Base-by-base conservation (phyloP, 176 grass and related monocot species). In the Paspalum vaginatum region DNA sequence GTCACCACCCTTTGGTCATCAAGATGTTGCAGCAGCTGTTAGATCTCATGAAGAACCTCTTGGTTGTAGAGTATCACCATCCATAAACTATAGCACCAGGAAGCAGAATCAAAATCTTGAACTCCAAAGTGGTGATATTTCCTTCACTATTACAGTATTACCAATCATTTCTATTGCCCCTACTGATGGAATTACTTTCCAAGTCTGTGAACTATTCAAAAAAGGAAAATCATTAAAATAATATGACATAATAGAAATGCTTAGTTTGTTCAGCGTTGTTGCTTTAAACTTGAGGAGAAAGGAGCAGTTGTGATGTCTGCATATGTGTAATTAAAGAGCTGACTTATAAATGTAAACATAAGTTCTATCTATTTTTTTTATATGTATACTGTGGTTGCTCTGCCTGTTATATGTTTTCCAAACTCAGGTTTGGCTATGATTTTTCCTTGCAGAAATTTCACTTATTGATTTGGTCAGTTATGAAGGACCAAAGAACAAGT, bases 381-480 rank as follows among this genome's bases (percentile, higher is more conserved):
- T 38, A 57, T 51, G 32, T 32, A 32, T 46, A 39, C 49, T 79
- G 61, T 53, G 25, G 56, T 62, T 53, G 48, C 83, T 81, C 16
- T 24, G 32, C 22, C 70, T 87, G 51, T 76, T 77, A n/a, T 75
- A 45, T 55, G 51, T 79, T 39, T 46, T 72, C 52, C 11, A 32
- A 54, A 61, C 60, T 73, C 14, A 22, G 7, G 41, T 81, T 50
- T 83, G 45, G 62, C 27, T 80, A 58, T 80, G 17, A 44, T 68
- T 77, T 59, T 5, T 84, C 54, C 45, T 82, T 84, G 76, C 86
- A 91, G 92, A 82, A 83, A 83, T 86, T 53, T 86, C 86, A 80
- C 79, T 89, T 55, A 79, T 91, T 75, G 88, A 84, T 87, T 84
- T 94, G 78, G 83, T 88, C 52, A 86, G 52, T 76, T 87, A 91